These are phyloP conservation scores for Aspergillus niger DNA, from an alignment of 2,329 filamentous ascomycete genomes.

Conservation along the genomic window DNA sequence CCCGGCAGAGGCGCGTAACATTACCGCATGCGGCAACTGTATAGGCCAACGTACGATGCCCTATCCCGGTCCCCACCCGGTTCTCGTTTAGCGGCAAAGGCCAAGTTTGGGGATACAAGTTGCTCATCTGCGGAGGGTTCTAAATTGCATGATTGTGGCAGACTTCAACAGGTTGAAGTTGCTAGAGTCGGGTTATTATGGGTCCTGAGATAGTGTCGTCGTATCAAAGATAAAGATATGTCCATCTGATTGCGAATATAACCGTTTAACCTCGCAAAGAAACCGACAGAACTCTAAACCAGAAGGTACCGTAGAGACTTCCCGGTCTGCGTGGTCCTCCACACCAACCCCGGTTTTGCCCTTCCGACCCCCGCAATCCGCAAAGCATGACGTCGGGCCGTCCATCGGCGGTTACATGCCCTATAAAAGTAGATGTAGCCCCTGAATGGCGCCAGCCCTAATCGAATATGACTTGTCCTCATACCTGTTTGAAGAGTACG, in stretches of 20 bases:
- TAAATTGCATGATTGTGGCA: no score
- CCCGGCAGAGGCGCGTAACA: constrained; percentile 5
- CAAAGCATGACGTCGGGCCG: background rate
- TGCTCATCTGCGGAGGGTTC: background rate
- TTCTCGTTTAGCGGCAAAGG: background rate
- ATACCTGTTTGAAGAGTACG: background rate
- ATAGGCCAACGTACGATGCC: constrained; percentile 2
- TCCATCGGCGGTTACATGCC: background rate
- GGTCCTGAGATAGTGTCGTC: background rate
- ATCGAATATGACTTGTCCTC: background rate
- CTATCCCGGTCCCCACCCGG: background rate
- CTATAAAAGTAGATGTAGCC: constrained; percentile 7
- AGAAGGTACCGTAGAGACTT: background rate
- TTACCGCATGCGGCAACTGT: constrained; percentile 10
- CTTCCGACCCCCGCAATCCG: background rate
- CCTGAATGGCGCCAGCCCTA: background rate
- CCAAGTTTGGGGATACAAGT: no score
- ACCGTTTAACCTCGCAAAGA: background rate
- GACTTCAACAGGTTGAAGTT: background rate
- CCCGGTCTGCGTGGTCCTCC: background rate
- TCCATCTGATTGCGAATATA: background rate
- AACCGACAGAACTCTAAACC: background rate
- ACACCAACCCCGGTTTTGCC: constrained; percentile 6
- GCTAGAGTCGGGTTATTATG: background rate
- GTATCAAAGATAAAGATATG: background rate